A percentile compares a stretch with the other conserved stretches of the same genome.
Evolutionary conservation across 2,329 filamentous ascomycete genomes (phyloP).

Genomic region (Pyricularia pennisetigena): DNA sequence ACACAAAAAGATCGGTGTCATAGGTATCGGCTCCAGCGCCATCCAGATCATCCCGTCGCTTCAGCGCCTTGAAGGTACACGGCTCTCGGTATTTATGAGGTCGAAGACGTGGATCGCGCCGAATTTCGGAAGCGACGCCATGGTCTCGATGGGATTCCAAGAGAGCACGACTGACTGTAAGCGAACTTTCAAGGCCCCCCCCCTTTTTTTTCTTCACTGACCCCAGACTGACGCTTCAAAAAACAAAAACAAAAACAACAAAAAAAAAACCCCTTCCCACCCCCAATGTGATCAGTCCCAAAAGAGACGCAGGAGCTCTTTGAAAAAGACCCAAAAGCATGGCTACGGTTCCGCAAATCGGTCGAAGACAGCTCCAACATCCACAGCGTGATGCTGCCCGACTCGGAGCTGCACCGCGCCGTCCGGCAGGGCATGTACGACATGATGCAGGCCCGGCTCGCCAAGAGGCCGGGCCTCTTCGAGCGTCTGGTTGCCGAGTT

Average conservation of each 20-base stretch:
- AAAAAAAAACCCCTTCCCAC: too few relatives aligned
- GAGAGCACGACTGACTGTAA: conserved; percentile 26
- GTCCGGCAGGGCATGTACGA: conserved; percentile 20
- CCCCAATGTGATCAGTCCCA: conserved; percentile 21
- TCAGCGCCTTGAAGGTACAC: conserved; percentile 29
- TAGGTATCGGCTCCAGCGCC: conserved; percentile 41
- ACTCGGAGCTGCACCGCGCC: conserved; percentile 21
- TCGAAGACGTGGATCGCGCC: conserved; percentile 40
- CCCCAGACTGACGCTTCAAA: neutral
- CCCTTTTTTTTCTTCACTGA: neutral
- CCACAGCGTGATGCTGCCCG: conserved; percentile 14
- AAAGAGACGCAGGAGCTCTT: conserved; percentile 27
- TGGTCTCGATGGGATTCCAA: conserved; percentile 31
- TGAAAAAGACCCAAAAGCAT: conserved; percentile 23
- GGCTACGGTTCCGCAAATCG: conserved; percentile 30
- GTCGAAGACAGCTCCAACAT: conserved; percentile 32
- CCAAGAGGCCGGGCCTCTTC: conserved; percentile 31
- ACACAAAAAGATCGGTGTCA: conserved; percentile 36
- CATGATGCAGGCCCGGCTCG: conserved; percentile 29
- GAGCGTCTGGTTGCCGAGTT: conserved; percentile 31
- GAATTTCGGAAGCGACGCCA: conserved; percentile 33
- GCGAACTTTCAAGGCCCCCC: conserved; percentile 9
- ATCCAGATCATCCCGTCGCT: conserved; percentile 42
- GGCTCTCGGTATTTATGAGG: conserved; percentile 35
- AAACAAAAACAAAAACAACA: too few relatives aligned